Evolutionary conservation across 352 stramenopile genomes (phyloP), one percentile per base, ranked within the genome.

Genomic region (Pythium myriotylum): DNA sequence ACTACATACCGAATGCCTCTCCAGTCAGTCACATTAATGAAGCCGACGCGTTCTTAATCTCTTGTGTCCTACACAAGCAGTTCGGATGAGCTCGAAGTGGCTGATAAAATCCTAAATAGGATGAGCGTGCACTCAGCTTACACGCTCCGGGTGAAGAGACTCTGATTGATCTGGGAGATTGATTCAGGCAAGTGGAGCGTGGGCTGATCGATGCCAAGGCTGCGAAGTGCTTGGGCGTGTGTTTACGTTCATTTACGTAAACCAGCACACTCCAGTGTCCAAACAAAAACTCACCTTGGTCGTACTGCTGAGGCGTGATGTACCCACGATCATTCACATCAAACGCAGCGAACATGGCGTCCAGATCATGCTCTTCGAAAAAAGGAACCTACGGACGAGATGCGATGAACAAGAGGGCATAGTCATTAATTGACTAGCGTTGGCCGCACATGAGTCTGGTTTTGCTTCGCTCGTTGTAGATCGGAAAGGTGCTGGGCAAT

Each of bases 271-370:
- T n/a, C n/a, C n/a, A n/a, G n/a, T n/a, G n/a, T n/a, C n/a, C n/a
- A n/a, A n/a, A n/a, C n/a, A n/a, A n/a, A n/a, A n/a, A n/a, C n/a
- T n/a, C n/a, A n/a, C 80, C 83, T 91, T 79, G 76, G 40, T 88
- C 68, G 32, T 92, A 91, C 62, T 91, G 84, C 55, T 76, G 63
- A 12, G 71, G 66, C 5, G 79, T 84, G 59, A 92, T 84, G 37
- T 69, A 77, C 3, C 84, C 84, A 47, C 76, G 78, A 0, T 82
- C 81, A n/a, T 81, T 91, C 26, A 88, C 68, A 42, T 92, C 84
- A 24, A 92, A 92, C 8, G 82, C 81, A 24, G 68, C 63, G 33
- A 92, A 92, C 81, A 91, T 91, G 1, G 81, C 81, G 19, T 86
- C 72, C 10, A 92, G 51, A 63, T 91, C 84, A 13, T 79, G 67